A percentile compares a stretch with the other conserved stretches of the same genome.
Conservation (phyloP, 495 filamentous ascomycete genomes). For the Cercophora samala region DNA sequence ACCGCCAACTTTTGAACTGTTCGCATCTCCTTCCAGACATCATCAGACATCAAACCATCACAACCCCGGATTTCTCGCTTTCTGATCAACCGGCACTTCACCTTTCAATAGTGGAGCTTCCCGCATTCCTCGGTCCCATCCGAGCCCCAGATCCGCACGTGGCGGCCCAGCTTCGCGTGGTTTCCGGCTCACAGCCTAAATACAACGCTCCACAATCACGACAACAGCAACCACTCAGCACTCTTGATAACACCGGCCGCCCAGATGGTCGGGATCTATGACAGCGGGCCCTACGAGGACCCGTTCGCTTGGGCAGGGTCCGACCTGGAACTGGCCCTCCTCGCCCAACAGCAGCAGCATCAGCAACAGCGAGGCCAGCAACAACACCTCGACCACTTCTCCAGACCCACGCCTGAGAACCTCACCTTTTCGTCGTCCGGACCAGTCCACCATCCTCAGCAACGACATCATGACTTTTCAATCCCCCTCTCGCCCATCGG, state of each 20-base stretch:
- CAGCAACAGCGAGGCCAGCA: background rate
- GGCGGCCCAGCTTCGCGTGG: conserved; percentile 18
- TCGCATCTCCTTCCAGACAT: background rate
- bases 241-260: background rate
- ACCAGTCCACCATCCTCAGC: background rate
- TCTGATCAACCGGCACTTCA: conserved; percentile 1
- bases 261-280: background rate
- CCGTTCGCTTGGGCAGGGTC: conserved; percentile 23
- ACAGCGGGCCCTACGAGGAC: conserved; percentile 15
- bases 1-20: background rate
- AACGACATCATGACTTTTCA: background rate
- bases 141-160: background rate
- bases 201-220: conserved; percentile 21
- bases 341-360: conserved; percentile 8
- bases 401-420: background rate
- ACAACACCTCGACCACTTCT: background rate
- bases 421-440: background rate
- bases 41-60: background rate
- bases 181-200: conserved; percentile 21
- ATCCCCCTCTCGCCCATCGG: background rate
- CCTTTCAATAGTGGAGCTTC: conserved; percentile 18
- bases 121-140: conserved; percentile 17
- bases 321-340: conserved; percentile 13
- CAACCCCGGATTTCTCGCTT: conserved; percentile 6
- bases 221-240: conserved; percentile 13